Evolutionary conservation across 192 early-diverging fungal species (phyloP).

Genomic region (Endogone sp.): DNA sequence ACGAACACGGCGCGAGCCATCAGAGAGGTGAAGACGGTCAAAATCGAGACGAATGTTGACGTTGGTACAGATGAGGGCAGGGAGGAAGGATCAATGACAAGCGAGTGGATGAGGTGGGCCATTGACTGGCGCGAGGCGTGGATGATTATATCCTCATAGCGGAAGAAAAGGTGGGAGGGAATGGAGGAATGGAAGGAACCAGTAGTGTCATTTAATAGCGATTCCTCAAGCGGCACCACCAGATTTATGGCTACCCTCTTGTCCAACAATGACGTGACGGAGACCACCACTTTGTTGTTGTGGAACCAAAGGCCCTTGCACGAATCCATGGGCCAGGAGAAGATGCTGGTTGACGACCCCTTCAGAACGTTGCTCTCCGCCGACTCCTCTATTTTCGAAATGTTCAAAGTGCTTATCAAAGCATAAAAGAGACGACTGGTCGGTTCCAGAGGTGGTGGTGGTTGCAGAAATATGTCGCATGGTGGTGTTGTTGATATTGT

Average conservation of each 20-base stretch:
- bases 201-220: background rate
- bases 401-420: background rate
- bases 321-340: background rate
- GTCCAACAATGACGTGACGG: background rate
- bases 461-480: background rate
- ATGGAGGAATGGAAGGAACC: background rate
- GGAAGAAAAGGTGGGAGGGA: background rate
- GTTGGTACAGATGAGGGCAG: slow-evolving; percentile 1
- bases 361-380: background rate
- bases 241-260: background rate
- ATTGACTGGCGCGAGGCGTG: background rate
- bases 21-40: background rate
- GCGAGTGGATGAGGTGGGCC: background rate
- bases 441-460: background rate
- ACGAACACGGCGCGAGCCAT: background rate
- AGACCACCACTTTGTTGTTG: background rate
- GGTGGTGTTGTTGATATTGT: background rate
- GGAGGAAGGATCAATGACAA: background rate
- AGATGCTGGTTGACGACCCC: background rate
- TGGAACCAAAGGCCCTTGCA: background rate
- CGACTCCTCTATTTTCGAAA: background rate
- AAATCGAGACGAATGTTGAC: background rate
- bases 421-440: background rate
- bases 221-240: background rate
- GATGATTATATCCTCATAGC: background rate